Evolutionary conservation across 208 protist species (phyloP).

Genomic region (Polymyxa betae): DNA sequence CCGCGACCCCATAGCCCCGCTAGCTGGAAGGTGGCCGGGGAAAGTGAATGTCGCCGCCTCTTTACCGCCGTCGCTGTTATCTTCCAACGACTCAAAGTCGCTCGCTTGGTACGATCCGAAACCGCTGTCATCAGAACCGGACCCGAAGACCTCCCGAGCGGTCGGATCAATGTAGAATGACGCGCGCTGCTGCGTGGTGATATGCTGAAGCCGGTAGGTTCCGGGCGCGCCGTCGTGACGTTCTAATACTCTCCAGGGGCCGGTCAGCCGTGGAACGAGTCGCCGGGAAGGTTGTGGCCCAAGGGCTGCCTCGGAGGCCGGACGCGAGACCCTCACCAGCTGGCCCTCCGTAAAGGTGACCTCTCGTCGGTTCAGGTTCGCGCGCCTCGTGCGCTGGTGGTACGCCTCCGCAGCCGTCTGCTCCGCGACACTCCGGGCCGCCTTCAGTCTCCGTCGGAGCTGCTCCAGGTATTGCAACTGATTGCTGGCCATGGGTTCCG

Average conservation of each 20-base stretch:
- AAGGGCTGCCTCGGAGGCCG: not conserved
- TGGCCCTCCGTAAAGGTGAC: not conserved
- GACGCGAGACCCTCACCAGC: not conserved
- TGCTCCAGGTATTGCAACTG: conserved; percentile 26
- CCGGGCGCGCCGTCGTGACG: not conserved
- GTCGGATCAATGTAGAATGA: not conserved
- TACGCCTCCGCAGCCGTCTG: conserved; percentile 41
- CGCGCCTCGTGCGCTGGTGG: not conserved
- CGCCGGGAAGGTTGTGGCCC: not conserved
- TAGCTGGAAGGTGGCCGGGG: too few species aligned
- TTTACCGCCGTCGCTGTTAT: too few species aligned
- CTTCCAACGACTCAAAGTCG: too few species aligned
- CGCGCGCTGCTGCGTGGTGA: not conserved
- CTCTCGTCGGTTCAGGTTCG: not conserved
- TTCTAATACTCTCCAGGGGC: not conserved
- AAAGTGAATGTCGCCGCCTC: too few species aligned
- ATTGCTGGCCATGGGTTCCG: not conserved
- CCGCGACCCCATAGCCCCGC: too few species aligned
- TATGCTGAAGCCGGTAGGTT: not conserved
- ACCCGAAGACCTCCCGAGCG: too few species aligned
- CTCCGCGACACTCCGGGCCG: not conserved
- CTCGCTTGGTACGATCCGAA: too few species aligned
- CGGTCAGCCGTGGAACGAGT: not conserved
- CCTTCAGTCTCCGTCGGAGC: not conserved
- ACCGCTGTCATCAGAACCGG: too few species aligned